phyloP scores from a whole-genome alignment of 371 early-diverging fungal species.

The Syncephalastrum sp. region DNA sequence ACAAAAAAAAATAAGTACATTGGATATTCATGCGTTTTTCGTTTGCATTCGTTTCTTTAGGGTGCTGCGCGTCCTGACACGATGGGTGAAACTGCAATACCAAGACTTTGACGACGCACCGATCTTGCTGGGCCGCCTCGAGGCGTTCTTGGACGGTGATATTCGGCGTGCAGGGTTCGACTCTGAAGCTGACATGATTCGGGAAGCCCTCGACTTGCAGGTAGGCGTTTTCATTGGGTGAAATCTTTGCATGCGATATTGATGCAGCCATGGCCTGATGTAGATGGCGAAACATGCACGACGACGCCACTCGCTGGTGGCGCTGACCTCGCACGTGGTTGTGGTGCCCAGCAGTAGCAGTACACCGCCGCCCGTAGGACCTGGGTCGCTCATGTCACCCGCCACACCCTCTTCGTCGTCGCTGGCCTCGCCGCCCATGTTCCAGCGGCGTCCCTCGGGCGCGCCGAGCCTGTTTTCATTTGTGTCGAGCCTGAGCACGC shows the following conservation, averaged over 20 bases:
- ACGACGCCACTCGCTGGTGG: constrained; percentile 23
- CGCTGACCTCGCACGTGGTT: constrained; percentile 20
- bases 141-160: constrained; percentile 35
- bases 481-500: constrained; percentile 23
- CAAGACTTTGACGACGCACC: constrained; percentile 57
- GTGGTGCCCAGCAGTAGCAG: constrained; percentile 8
- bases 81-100: constrained; percentile 70
- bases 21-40: not conserved
- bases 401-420: constrained; percentile 12
- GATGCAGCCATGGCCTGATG: not conserved
- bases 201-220: constrained; percentile 31
- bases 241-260: no score
- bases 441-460: constrained; percentile 20
- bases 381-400: constrained; percentile 6
- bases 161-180: constrained; percentile 31
- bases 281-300: constrained; percentile 18
- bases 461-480: constrained; percentile 26
- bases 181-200: constrained; percentile 31
- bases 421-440: constrained; percentile 7
- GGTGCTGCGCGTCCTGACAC: constrained; percentile 57
- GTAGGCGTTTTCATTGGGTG: constrained; percentile 4
- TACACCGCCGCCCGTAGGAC: not conserved
- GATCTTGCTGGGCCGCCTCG: constrained; percentile 30
- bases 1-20: not conserved
- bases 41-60: constrained; percentile 23